Evolutionary conservation across 2,329 filamentous ascomycete genomes (phyloP), one percentile per base, ranked within the genome.

Genomic region (Hypomyces rosellus): DNA sequence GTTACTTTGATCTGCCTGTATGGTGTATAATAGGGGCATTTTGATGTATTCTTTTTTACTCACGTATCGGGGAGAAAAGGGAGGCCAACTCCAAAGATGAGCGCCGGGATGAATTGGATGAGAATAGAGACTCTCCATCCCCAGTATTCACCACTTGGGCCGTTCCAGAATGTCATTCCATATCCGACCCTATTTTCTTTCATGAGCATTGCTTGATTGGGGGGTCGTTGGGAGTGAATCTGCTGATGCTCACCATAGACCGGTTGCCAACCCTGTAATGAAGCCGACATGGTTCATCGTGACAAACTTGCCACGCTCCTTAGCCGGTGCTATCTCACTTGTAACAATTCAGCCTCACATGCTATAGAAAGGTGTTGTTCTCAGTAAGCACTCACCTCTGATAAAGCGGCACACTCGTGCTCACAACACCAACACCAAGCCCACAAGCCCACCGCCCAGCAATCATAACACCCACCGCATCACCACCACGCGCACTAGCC

Each of bases 211-310:
- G 38, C 25, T 5, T 5, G 7, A 15, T 34, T 18, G 11, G 2
- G 47, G 33, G 12, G 34, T 3, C 18, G 33, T n/a, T 18, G 40
- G 20, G 7, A 16, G 25, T 42, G 40, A 22, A 20, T 20, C 16
- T 25, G 22, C 22, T 25, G 2, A 25, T 18, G 52, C 67, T 34
- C 62, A 80, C 78, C 78, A 81, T 50, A 81, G 78, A 0, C 78
- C 78, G 5, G 60, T 58, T 1, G 77, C 76, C 6, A 81, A 62
- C 3, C 79, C 79, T 2, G 71, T 69, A 20, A 82, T 73, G 51
- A 82, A 75, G 3, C 80, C 79, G 41, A 81, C 70, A 47, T 82
- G 79, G 57, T 82, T 82, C 63, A 82, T 70, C 9, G 81, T 77
- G 1, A 82, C 78, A 51, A 77, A 78, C 53, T 71, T 71, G 3